A percentile compares a stretch with the other conserved stretches of the same genome.
Conservation (phyloP, 2,329 filamentous ascomycete genomes). For the Fusarium protoensiforme region DNA sequence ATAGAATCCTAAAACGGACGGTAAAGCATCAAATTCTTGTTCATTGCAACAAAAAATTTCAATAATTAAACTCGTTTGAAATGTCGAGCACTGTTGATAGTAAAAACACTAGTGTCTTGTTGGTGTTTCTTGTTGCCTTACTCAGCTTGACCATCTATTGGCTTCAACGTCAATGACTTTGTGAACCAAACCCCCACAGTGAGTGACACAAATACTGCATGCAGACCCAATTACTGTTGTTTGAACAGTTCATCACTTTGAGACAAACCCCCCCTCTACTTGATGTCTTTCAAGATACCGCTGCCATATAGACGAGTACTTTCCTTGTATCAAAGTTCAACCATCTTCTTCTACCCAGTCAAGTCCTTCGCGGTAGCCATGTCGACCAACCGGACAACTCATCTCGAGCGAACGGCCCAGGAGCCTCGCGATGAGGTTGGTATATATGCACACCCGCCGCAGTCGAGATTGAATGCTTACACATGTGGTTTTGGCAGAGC, state of each 20-base stretch:
- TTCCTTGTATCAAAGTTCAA: background rate
- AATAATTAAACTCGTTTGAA: slow-evolving; percentile 7
- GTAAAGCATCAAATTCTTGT: slow-evolving; percentile 30
- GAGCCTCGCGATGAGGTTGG: slow-evolving; percentile 75
- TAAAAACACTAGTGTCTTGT: background rate
- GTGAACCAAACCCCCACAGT: slow-evolving; percentile 24
- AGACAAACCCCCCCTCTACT: background rate
- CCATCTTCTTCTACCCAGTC: background rate
- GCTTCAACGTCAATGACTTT: background rate
- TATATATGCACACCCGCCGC: background rate
- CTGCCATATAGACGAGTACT: background rate
- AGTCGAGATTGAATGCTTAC: background rate
- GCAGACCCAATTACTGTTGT: background rate
- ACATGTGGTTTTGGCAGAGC: slow-evolving; percentile 44
- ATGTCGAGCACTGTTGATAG: background rate
- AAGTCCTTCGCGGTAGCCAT: slow-evolving; percentile 17
- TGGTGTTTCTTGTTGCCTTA: slow-evolving; percentile 11
- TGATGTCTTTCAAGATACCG: slow-evolving; percentile 11
- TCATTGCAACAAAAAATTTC: slow-evolving; percentile 19
- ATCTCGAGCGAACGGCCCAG: slow-evolving; percentile 60
- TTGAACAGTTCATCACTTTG: background rate
- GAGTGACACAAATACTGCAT: background rate
- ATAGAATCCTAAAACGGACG: slow-evolving; percentile 42
- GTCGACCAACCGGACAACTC: slow-evolving; percentile 29
- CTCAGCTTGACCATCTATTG: slow-evolving; percentile 18